Percentiles rank a stretch among this genome's conserved stretches.
Evolutionary conservation across 2,329 filamentous ascomycete species (phyloP).

Genomic region (Botrytis elliptica): DNA sequence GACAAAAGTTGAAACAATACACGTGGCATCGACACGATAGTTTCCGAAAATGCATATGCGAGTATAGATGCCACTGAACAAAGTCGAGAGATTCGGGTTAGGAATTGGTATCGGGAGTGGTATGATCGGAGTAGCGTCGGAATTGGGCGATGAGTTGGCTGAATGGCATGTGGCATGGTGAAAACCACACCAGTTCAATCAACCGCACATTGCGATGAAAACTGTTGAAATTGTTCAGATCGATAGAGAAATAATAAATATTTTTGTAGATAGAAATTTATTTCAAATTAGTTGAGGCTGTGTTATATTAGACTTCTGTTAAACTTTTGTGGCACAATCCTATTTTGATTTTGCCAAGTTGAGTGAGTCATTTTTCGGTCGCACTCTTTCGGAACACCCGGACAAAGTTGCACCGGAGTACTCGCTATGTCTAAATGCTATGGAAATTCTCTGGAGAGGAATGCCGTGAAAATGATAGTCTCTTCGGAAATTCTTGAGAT

Average conservation of each 20-base stretch:
- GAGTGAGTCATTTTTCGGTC: not conserved
- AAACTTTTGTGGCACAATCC: slow-evolving; percentile 1
- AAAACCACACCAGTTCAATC: slow-evolving; percentile 14
- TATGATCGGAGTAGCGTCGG: slow-evolving; percentile 9
- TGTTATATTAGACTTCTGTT: not conserved
- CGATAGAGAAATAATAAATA: not conserved
- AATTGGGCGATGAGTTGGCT: slow-evolving; percentile 16
- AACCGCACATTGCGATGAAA: not conserved
- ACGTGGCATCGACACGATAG: slow-evolving; percentile 17
- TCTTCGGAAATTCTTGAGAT: not conserved
- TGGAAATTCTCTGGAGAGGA: not conserved
- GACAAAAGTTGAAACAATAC: slow-evolving; percentile 5
- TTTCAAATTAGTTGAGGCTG: not conserved
- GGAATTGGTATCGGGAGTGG: not conserved
- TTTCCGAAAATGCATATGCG: not conserved
- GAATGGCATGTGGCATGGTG: slow-evolving; percentile 14
- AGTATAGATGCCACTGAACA: not conserved
- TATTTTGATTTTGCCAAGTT: slow-evolving; percentile 12
- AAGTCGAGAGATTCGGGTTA: not conserved
- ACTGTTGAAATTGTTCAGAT: not conserved
- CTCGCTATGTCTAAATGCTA: not conserved
- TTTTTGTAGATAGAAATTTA: not conserved
- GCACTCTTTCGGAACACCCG: slow-evolving; percentile 11
- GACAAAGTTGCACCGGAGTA: slow-evolving; percentile 6
- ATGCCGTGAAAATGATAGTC: not conserved